Evolutionary conservation across 345 rosid genomes (phyloP).

Genomic region (Murraya koenigii): DNA sequence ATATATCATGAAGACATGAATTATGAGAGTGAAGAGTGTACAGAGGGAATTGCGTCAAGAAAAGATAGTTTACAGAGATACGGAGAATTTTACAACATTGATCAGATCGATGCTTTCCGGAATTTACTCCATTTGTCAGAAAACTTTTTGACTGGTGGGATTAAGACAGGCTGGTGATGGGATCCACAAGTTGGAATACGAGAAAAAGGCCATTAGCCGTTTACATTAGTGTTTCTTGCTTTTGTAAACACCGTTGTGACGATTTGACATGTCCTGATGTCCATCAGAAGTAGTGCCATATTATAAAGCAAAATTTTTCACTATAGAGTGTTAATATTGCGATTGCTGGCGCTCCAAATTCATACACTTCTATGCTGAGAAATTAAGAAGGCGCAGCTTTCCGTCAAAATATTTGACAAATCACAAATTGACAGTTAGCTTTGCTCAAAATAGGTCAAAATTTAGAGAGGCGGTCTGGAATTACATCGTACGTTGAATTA

Average conservation of each 20-base stretch:
- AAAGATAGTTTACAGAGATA: neutral
- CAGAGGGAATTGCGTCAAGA: neutral
- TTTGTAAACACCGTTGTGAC: neutral
- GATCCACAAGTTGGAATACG: slow-evolving; percentile 26
- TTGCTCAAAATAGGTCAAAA: too few relatives aligned
- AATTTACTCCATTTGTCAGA: slow-evolving; percentile 21
- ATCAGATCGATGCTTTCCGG: neutral
- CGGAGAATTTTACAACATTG: neutral
- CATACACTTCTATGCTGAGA: too few relatives aligned
- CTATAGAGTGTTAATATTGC: too few relatives aligned
- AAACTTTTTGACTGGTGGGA: slow-evolving; percentile 25
- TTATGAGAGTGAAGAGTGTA: neutral
- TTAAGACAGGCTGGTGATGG: slow-evolving; percentile 20
- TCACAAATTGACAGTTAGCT: too few relatives aligned
- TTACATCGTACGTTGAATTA: too few relatives aligned
- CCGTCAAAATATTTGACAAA: too few relatives aligned
- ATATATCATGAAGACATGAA: too few relatives aligned
- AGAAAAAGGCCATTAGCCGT: neutral
- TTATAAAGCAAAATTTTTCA: too few relatives aligned
- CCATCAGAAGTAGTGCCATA: too few relatives aligned
- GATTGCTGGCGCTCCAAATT: too few relatives aligned
- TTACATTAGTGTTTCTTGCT: neutral
- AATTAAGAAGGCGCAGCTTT: too few relatives aligned
- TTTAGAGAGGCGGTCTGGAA: too few relatives aligned
- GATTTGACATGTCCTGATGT: neutral